Percentiles rank a stretch among this genome's conserved stretches.
phyloP scores from a whole-genome alignment of 257 asterid genomes.

The Cynanchum wilfordii region DNA sequence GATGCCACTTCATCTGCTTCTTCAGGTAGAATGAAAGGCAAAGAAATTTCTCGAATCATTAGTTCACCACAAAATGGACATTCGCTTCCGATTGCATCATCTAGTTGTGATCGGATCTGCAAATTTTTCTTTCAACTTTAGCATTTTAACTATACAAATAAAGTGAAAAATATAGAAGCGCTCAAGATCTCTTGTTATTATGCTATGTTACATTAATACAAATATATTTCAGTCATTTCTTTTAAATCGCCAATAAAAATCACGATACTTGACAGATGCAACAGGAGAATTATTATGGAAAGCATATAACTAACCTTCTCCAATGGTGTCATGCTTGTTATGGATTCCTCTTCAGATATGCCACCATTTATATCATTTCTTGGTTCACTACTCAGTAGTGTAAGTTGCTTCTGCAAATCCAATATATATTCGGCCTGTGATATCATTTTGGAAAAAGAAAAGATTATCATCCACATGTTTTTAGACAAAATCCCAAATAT shows the following conservation, averaged over 20 bases:
- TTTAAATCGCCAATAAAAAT: too few relatives aligned
- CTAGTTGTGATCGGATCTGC: conserved; percentile 91
- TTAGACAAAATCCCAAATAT: neutral
- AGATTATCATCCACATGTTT: neutral
- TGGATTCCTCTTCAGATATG: conserved; percentile 66
- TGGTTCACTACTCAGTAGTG: conserved; percentile 68
- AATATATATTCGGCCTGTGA: conserved; percentile 84
- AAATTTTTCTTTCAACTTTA: conserved; percentile 9
- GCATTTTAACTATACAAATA: neutral
- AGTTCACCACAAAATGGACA: conserved; percentile 93
- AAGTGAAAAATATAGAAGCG: neutral
- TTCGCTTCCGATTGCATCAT: conserved; percentile 86
- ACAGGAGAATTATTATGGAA: neutral
- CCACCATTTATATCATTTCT: conserved; percentile 59
- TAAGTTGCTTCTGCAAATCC: conserved; percentile 92
- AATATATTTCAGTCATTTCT: too few relatives aligned
- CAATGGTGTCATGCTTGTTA: conserved; percentile 56
- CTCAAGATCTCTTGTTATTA: neutral
- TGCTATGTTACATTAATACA: too few relatives aligned
- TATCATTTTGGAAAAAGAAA: conserved; percentile 15
- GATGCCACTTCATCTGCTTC: conserved; percentile 56
- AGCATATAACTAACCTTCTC: conserved; percentile 54
- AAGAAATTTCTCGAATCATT: conserved; percentile 83
- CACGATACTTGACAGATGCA: too few relatives aligned
- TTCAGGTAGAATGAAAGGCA: conserved; percentile 62